Base-by-base conservation (phyloP, 331 rosid species). In the Pyrus hybrid region DNA sequence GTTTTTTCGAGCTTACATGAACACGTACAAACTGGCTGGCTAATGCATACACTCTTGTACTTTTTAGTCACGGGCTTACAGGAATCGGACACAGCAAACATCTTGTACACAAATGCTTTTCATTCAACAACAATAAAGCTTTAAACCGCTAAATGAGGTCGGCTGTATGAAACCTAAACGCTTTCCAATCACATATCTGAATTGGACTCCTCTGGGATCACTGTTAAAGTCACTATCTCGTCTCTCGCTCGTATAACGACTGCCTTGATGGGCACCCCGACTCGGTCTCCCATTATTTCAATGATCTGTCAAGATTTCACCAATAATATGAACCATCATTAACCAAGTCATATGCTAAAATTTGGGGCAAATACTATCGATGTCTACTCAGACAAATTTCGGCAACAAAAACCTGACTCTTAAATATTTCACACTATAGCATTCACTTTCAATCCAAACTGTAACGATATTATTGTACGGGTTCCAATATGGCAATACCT, bases 261-360 rank as follows among this genome's bases (percentile, higher is more conserved):
- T n/a, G 81, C 93, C 84, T 83, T 83, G 49, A 94, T 32, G 67
- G 96, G 87, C 37, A 80, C 82, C 58, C 97, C 91, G 18, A 89
- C 87, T 79, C 79, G 84, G 80, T 90, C 96, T 41, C 84, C 91
- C 91, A 94, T 84, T 70, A 85, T 81, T 64, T 90, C 99, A 75
- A 88, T 80, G 1, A 90, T 84, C 99, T 94, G 92, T 79, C 33
- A 84, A 47, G 71, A 30, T 68, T 35, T 3, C 28, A 49, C 6
- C 5, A 30, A 13, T 60, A 37, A 23, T 28, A 21, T 14, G 29
- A 60, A 54, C 21, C 66, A 13, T n/a, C 68, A 22, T 6, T 5
- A 47, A 61, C 18, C 66, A 13, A 25, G 20, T 25, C 66, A 37
- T 32, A 21, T 11, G 65, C 13, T 6, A 56, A 56, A 62, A 14